Conservation (phyloP, 1,139 yeast species). For the Pichia sp. region DNA sequence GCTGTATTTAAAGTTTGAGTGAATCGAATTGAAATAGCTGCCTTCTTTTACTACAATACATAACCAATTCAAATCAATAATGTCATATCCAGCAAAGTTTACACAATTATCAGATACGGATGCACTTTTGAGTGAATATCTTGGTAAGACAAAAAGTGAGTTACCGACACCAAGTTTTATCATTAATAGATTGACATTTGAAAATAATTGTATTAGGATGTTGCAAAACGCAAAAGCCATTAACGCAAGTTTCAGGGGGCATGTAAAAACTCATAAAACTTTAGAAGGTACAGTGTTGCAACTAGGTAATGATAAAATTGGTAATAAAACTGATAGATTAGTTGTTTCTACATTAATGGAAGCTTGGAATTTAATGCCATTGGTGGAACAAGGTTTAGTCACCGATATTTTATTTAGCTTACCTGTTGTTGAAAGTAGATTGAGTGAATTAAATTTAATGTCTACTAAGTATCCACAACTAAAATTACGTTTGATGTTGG, state of each 20-base stretch:
- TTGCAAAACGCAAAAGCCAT: slow-evolving; percentile 29
- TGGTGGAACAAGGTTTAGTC: slow-evolving; percentile 34
- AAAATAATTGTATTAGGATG: slow-evolving; percentile 37
- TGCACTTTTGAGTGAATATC: slow-evolving; percentile 16
- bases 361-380: slow-evolving; percentile 38
- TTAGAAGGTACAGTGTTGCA: slow-evolving; percentile 42
- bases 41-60: too few relatives aligned
- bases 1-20: too few relatives aligned
- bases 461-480: slow-evolving; percentile 33
- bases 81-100: slow-evolving; percentile 21
- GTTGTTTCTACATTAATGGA: slow-evolving; percentile 71
- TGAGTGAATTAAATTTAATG: slow-evolving; percentile 46
- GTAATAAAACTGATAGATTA: slow-evolving; percentile 34
- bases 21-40: not conserved
- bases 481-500: slow-evolving; percentile 53
- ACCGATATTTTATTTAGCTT: slow-evolving; percentile 62
- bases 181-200: slow-evolving; percentile 35
- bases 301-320: slow-evolving; percentile 34
- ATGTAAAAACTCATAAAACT: slow-evolving; percentile 70
- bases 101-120: slow-evolving; percentile 24
- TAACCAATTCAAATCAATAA: not conserved
- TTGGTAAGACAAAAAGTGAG: slow-evolving; percentile 13
- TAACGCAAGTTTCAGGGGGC: slow-evolving; percentile 32
- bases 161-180: slow-evolving; percentile 52
- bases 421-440: slow-evolving; percentile 50